Conservation (phyloP, 2,329 filamentous ascomycete species). For the Aureobasidium mangrovei region DNA sequence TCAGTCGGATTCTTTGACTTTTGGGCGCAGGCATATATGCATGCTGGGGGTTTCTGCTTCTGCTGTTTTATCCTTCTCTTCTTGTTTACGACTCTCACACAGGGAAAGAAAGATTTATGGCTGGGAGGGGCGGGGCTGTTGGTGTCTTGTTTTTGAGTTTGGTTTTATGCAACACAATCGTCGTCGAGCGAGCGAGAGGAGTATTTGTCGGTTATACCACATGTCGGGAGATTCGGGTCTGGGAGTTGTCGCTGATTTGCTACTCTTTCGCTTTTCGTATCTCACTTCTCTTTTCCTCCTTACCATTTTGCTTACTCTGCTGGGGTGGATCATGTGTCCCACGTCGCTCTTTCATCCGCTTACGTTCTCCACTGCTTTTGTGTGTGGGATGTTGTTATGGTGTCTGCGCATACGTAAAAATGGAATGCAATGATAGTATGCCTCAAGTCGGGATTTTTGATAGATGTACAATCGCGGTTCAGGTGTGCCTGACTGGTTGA, state of each 20-base stretch:
- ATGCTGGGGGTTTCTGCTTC: slow-evolving; percentile 10
- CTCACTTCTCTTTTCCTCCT: slow-evolving; percentile 2
- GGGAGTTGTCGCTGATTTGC: slow-evolving; percentile 1
- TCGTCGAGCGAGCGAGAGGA: slow-evolving; percentile 13
- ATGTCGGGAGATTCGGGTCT: slow-evolving; percentile 8
- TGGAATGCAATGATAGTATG: no score
- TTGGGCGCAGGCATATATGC: slow-evolving; percentile 12
- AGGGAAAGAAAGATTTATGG: slow-evolving; percentile 14
- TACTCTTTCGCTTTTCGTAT: slow-evolving; percentile 12
- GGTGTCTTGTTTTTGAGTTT: slow-evolving; percentile 10
- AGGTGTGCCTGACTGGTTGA: no score
- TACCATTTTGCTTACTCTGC: no score
- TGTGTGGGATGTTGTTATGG: no score
- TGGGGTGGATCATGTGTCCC: background rate
- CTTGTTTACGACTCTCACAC: slow-evolving; percentile 16
- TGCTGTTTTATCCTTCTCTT: slow-evolving; percentile 12
- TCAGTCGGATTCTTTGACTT: slow-evolving; percentile 16
- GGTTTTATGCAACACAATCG: slow-evolving; percentile 7
- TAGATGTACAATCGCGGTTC: no score
- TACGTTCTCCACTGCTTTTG: no score
- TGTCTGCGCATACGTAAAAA: no score
- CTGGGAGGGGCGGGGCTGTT: slow-evolving; percentile 5
- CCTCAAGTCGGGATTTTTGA: no score
- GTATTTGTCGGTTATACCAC: slow-evolving; percentile 14
- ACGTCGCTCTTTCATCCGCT: background rate